Evolutionary conservation across 2,329 filamentous ascomycete genomes (phyloP), one percentile per base, ranked within the genome.

Genomic region (Ilyonectria robusta): DNA sequence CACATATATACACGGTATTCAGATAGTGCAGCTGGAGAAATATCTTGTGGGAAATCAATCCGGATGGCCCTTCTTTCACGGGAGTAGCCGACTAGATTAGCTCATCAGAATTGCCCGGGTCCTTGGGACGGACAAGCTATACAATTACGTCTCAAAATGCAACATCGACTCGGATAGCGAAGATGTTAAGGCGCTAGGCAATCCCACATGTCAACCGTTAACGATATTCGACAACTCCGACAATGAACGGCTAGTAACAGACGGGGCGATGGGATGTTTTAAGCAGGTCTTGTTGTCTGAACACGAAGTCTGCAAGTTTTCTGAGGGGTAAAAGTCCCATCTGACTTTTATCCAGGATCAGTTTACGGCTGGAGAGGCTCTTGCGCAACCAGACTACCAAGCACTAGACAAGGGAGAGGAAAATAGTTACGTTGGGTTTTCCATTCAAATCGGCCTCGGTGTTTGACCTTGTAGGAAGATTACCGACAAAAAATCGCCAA

Each of bases 101-200:
- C 88, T 99, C 7, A 94, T 98, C 66, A 98, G 97, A 86, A 98
- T 98, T 70, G 94, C 95, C 64, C 98, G 97, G 84, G 95, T 99
- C 1, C 89, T 99, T 15, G 96, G 96, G 44, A 98, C 96, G 0
- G 95, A 98, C 76, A 94, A 95, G 72, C 86, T 99, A 11, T 98
- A 98, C 74, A 94, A 97, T 80, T 98, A 98, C 77, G 88, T 98
- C 13, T 95, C 98, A 85, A 97, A 97, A 82, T 98, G 98, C 79
- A 94, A 98, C 78, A 98, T 98, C 63, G 95, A 98, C 82, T 88
- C 98, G 37, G 95, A 98, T 78, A 91, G 93, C 5, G 95, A 98
- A 81, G 98, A 98, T 79, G 94, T 98, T 78, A 95, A 98, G 77
- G 96, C 98, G 64, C 90, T 99, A 3, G 94, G 94, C 51, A 88